phyloP scores from a whole-genome alignment of 2,329 filamentous ascomycete species.

The Aspergillus sp. region DNA sequence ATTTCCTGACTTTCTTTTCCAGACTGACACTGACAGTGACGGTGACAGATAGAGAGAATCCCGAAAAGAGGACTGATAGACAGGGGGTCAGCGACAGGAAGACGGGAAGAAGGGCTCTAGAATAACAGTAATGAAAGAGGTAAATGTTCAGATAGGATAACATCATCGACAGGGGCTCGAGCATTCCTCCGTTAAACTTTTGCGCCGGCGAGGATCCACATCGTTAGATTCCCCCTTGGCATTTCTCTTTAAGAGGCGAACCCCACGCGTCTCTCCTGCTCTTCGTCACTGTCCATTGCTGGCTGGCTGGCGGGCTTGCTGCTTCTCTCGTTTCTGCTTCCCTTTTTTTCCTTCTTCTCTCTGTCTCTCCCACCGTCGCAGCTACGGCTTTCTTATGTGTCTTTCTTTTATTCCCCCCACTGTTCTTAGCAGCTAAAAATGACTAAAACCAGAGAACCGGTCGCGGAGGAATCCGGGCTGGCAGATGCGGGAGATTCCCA shows the following conservation, averaged over 20 bases:
- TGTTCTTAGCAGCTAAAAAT: background rate
- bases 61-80: background rate
- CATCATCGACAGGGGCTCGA: background rate
- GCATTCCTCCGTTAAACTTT: background rate
- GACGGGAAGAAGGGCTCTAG: background rate
- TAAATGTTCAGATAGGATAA: background rate
- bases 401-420: background rate
- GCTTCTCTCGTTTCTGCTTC: background rate
- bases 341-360: too few relatives aligned
- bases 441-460: background rate
- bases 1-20: background rate
- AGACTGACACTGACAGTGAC: background rate
- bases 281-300: background rate
- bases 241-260: background rate
- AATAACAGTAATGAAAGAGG: background rate
- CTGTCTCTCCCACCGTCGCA: background rate
- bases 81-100: background rate
- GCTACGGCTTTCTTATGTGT: background rate
- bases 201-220: background rate
- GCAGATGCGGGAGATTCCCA: conserved; percentile 22
- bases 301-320: background rate
- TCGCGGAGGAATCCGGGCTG: conserved; percentile 14
- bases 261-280: background rate
- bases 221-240: background rate
- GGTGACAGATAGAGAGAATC: background rate